Base-by-base conservation (phyloP, 129 eudicot species). In the Flaveria bidentis region DNA sequence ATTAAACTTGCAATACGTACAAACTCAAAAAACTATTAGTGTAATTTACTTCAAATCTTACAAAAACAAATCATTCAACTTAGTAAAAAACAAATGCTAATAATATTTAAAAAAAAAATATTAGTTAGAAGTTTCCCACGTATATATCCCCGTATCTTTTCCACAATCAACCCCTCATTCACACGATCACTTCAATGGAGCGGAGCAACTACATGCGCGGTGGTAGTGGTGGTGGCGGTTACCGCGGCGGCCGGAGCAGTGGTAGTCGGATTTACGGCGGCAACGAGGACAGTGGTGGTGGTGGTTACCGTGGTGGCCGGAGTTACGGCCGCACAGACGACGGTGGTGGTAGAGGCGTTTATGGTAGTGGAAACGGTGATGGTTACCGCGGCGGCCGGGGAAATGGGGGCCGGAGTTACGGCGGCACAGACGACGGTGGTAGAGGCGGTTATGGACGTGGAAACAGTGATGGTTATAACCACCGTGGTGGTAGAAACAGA, bases 121-220 rank as follows among this genome's bases (percentile, higher is more conserved):
- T 20, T 20, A 10, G 41, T 36, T 36, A 4, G 14, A 45, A 45
- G 53, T 4, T 49, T 49, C 16, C 49, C 49, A 44, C 16, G 4
- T 13, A 49, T 0, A 11, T 12, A 11, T 49, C 16, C 53, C n/a
- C 53, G 14, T 49, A 11, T 49, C 17, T 13, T 15, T 49, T 15
- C 53, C 16, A 2, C 17, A 49, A 12, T 49, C 53, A 49, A 49
- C 3, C 53, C 53, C 53, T 49, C 16, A 49, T 49, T 49, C 53
- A 49, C 53, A 49, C 53, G 53, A 49, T 49, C 53, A 4, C 16
- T 49, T 49, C 18, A 26, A 76, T 76, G 81, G 81, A 76, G 9
- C 73, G 58, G 66, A 76, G 22, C 25, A 18, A 36, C 55, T 33
- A 52, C 74, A 76, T 42, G 2, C 74, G 81, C 8, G 81, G 81